Evolutionary conservation across 1,284 basidiomycete genomes (phyloP).

Genomic region (Sanghuangporus baumii): DNA sequence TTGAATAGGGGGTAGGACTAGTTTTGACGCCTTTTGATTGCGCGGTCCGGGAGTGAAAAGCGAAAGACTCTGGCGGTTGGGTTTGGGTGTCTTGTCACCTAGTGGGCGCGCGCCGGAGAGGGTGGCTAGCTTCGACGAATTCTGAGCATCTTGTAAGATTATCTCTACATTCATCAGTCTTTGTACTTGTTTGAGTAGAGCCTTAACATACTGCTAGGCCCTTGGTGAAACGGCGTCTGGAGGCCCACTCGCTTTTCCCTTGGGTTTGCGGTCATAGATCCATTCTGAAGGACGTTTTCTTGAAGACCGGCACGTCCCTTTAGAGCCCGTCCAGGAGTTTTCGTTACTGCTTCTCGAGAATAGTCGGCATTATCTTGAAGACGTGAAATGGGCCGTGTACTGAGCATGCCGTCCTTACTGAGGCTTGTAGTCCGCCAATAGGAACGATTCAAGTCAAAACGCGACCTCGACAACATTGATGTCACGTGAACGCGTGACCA

Average conservation of each 20-base stretch:
- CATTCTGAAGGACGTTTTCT: conserved; percentile 44
- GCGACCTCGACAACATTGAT: neutral
- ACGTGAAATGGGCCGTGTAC: conserved; percentile 37
- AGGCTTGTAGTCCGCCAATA: neutral
- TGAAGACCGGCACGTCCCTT: conserved; percentile 38
- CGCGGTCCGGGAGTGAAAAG: conserved; percentile 28
- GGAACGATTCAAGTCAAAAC: neutral
- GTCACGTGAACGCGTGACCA: neutral
- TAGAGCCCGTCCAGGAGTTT: conserved; percentile 46
- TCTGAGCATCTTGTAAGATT: conserved; percentile 18
- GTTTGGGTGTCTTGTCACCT: conserved; percentile 48
- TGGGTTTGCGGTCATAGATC: conserved; percentile 34
- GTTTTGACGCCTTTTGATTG: conserved; percentile 29
- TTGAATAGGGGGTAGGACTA: conserved; percentile 26
- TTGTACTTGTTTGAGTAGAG: neutral
- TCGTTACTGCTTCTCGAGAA: conserved; percentile 21
- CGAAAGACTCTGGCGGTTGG: conserved; percentile 41
- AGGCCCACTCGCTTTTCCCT: conserved; percentile 34
- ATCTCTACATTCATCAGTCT: conserved; percentile 23
- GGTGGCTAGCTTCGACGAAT: conserved; percentile 16
- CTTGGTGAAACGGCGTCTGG: conserved; percentile 30
- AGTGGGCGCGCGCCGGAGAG: conserved; percentile 39
- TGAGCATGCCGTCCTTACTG: conserved; percentile 33
- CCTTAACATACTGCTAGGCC: conserved; percentile 16
- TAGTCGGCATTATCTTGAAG: conserved; percentile 22